A percentile compares a stretch with the other conserved stretches of the same genome.
Conservation (phyloP, 2,329 filamentous ascomycete species). For the Mycosphaerella arachidis region DNA sequence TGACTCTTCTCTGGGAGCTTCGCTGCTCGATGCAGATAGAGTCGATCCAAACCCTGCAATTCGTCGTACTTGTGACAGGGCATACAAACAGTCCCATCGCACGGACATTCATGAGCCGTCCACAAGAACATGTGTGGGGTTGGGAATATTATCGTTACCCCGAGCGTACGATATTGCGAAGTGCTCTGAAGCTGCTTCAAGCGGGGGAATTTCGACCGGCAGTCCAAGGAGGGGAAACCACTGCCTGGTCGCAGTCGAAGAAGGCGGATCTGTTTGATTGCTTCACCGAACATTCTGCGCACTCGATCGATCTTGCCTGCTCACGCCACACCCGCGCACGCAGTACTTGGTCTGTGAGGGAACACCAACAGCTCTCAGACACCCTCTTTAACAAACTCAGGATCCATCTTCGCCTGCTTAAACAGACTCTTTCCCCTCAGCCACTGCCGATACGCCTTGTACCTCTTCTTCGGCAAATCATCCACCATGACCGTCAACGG, state of each 20-base stretch:
- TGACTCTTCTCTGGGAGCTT: conserved; percentile 2
- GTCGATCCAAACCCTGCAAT: conserved; percentile 1
- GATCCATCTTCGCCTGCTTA: conserved; percentile 66
- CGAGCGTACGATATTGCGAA: conserved; percentile 2
- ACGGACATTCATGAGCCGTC: not conserved
- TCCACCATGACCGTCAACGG: conserved; percentile 83
- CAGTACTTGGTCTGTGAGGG: too few relatives aligned
- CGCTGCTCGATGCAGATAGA: conserved; percentile 6
- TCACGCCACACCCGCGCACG: too few relatives aligned
- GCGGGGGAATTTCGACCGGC: not conserved
- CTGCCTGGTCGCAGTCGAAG: not conserved
- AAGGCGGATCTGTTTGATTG: not conserved
- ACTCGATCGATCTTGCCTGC: too few relatives aligned
- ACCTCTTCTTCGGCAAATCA: conserved; percentile 85
- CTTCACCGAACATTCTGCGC: not conserved
- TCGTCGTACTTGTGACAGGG: not conserved
- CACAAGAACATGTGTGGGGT: not conserved
- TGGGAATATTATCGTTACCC: not conserved
- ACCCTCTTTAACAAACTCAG: conserved; percentile 36
- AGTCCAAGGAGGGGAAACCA: not conserved
- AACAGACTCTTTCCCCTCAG: conserved; percentile 89
- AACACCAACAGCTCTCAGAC: not conserved
- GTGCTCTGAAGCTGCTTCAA: not conserved
- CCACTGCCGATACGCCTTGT: conserved; percentile 96
- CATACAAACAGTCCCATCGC: conserved; percentile 2